phyloP scores from a whole-genome alignment of 805 yeast species.

The Zygoascus ofunaensis region DNA sequence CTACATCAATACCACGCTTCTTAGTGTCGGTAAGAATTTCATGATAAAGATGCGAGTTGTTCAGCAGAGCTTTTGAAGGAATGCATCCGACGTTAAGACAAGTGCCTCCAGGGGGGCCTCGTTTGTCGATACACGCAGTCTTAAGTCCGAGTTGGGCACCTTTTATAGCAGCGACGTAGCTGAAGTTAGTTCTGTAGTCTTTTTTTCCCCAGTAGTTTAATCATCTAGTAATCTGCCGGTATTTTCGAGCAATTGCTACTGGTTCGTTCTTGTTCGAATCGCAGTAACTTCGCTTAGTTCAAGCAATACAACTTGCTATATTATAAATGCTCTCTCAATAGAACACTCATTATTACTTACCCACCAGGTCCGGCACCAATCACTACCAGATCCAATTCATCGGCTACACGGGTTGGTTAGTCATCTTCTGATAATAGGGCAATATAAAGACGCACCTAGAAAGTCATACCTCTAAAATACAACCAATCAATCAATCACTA shows the following conservation, averaged over 20 bases:
- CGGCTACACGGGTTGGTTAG: no score
- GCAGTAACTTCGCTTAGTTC: no score
- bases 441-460: no score
- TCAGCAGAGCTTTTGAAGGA: slow-evolving; percentile 91
- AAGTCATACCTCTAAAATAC: not conserved
- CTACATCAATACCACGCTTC: slow-evolving; percentile 81
- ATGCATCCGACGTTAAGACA: slow-evolving; percentile 98
- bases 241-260: no score
- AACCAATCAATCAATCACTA: not conserved
- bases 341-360: not conserved
- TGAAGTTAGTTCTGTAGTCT: no score
- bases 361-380: slow-evolving; percentile 99
- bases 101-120: slow-evolving; percentile 96
- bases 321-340: no score
- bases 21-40: slow-evolving; percentile 77
- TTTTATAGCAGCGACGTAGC: slow-evolving; percentile 93
- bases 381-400: slow-evolving; percentile 81
- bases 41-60: slow-evolving; percentile 91
- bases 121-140: slow-evolving; percentile 94
- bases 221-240: no score
- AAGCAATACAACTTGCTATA: not conserved
- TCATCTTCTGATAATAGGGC: no score
- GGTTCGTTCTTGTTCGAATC: no score
- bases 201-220: no score
- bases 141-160: slow-evolving; percentile 94